These are phyloP conservation scores for Nemania abortiva DNA, from an alignment of 2,329 filamentous ascomycete species.

Conservation along the genomic window DNA sequence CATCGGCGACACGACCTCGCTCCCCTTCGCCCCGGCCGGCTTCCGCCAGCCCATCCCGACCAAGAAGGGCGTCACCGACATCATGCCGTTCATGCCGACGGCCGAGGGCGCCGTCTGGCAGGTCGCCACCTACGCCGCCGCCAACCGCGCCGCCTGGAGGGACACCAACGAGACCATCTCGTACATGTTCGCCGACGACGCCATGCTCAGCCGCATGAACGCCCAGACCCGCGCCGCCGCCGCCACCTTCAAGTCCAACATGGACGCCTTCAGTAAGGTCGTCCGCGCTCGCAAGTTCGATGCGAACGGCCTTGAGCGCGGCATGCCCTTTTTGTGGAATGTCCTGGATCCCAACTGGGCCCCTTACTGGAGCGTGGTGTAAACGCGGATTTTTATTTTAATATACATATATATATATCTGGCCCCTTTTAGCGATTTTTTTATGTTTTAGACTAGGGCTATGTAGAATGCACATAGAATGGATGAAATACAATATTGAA, in stretches of 20 bases:
- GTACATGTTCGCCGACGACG: slow-evolving; percentile 56
- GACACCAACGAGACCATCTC: slow-evolving; percentile 54
- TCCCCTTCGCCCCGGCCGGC: slow-evolving; percentile 58
- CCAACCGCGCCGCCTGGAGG: slow-evolving; percentile 56
- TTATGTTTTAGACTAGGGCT: slow-evolving; percentile 17
- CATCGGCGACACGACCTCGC: slow-evolving; percentile 51
- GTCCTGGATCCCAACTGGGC: slow-evolving; percentile 39
- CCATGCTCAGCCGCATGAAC: slow-evolving; percentile 53
- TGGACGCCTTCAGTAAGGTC: slow-evolving; percentile 55
- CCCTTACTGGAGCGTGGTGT: slow-evolving; percentile 37
- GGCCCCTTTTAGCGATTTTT: background rate
- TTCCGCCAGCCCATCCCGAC: slow-evolving; percentile 56
- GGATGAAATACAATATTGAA: background rate
- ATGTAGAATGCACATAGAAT: slow-evolving; percentile 26
- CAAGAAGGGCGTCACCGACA: slow-evolving; percentile 54
- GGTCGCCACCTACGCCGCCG: slow-evolving; percentile 54
- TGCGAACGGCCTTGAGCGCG: slow-evolving; percentile 56
- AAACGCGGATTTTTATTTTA: background rate
- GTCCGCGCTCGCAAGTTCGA: slow-evolving; percentile 58
- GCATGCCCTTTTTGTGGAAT: slow-evolving; percentile 62
- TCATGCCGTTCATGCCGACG: slow-evolving; percentile 54
- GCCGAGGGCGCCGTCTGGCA: slow-evolving; percentile 52
- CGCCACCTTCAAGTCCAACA: slow-evolving; percentile 51
- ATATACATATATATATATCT: background rate
- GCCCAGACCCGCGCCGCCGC: slow-evolving; percentile 51